Conservation (phyloP, 257 asterid species). For the Capsicum rhomboideum region DNA sequence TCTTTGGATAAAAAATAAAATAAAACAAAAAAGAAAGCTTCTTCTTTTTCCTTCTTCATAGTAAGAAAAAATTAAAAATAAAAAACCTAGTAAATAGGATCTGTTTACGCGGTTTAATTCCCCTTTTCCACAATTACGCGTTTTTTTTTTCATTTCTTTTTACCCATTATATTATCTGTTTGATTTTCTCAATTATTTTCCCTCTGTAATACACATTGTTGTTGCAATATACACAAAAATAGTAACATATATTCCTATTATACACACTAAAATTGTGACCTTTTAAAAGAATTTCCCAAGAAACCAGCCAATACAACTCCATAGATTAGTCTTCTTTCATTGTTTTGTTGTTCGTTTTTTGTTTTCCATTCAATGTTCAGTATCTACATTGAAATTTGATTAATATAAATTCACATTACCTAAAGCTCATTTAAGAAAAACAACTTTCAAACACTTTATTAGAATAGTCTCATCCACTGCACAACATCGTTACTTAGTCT, state of each 20-base stretch:
- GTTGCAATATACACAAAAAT: background rate
- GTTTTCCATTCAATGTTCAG: no score
- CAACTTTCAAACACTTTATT: background rate
- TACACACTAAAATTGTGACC: background rate
- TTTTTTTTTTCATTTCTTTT: background rate
- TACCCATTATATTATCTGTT: background rate
- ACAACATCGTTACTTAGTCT: background rate
- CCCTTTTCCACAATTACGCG: background rate
- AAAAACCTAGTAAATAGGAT: background rate
- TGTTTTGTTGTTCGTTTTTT: background rate
- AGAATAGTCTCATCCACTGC: background rate
- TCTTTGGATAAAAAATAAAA: background rate
- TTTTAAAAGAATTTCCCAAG: background rate
- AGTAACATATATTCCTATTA: background rate
- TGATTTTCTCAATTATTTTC: background rate
- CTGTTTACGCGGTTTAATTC: slow-evolving; percentile 6
- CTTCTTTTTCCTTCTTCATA: background rate
- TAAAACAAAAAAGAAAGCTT: background rate
- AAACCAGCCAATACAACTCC: background rate
- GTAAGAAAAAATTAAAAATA: background rate
- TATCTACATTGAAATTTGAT: background rate
- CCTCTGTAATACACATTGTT: background rate
- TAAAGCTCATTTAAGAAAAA: background rate
- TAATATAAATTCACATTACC: background rate
- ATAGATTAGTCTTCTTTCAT: background rate